Evolutionary conservation across 345 rosid genomes (phyloP), one percentile per base, ranked within the genome.

Genomic region (Mallotus nudiflorus): DNA sequence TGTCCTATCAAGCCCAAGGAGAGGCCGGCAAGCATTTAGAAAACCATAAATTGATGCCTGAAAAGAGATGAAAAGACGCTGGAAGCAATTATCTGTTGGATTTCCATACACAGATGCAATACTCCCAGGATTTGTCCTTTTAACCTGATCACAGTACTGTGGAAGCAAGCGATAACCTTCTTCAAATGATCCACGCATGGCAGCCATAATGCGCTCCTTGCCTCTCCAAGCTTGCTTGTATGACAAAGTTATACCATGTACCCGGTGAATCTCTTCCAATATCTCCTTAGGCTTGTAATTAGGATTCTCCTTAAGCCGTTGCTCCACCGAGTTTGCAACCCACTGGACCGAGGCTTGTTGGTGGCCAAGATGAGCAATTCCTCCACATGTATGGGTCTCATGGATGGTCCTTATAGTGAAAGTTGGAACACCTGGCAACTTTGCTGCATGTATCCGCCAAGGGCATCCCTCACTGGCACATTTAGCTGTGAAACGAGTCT

Each of bases 211-310:
- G 29, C 97, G 90, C 76, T 96, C 98, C 81, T 96, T 96, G 69
- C 99, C 99, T 63, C 99, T 89, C 99, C 99, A 96, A 22, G 99
- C 99, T 85, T 92, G 99, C 82, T 96, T 96, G 82, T 92, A 96
- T 0, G 99, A 90, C 46, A 96, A 76, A 42, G 99, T 88, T 55
- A 96, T 96, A 12, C 99, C 99, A 48, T 92, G 99, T 49, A 83
- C 87, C 46, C 97, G 84, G 62, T 96, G 99, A 64, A 96, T 96
- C 88, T 96, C 98, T 82, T 96, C 99, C 55, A 90, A 81, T 78
- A 92, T 96, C 87, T 92, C 98, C 79, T 96, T 96, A 7, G 99
- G 98, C 84, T 87, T 92, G 82, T 77, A 96, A 68, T 92, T 92
- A 2, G 99, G 99, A 61, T 96, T 96, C 82, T 92, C 99, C 51